A percentile compares a stretch with the other conserved stretches of the same genome.
Evolutionary conservation across 306 rosid species (phyloP).

Genomic region (Alnus glutinosa): DNA sequence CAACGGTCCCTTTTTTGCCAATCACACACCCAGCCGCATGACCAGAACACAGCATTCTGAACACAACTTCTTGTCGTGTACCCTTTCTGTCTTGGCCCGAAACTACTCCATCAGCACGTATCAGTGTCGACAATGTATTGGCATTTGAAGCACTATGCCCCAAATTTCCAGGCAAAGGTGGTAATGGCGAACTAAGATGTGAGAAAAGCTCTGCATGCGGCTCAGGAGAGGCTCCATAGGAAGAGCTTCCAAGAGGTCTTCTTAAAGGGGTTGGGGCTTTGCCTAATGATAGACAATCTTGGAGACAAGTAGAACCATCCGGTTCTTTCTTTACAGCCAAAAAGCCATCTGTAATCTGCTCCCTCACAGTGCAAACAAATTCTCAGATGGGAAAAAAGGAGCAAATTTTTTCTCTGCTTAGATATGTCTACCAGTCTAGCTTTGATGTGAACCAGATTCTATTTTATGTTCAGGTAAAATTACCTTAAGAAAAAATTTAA

Average conservation of each 20-base stretch:
- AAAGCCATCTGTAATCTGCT: constrained; percentile 47
- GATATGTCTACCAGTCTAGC: not conserved
- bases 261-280: constrained; percentile 27
- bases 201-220: constrained; percentile 38
- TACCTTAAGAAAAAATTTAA: not conserved
- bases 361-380: constrained; percentile 26
- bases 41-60: constrained; percentile 60
- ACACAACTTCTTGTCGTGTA: constrained; percentile 40
- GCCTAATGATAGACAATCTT: constrained; percentile 45
- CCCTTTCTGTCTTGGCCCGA: constrained; percentile 28
- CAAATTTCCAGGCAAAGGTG: constrained; percentile 37
- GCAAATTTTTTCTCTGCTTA: not conserved
- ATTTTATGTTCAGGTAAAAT: not conserved
- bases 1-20: constrained; percentile 55
- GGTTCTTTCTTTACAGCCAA: constrained; percentile 57
- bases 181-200: constrained; percentile 39
- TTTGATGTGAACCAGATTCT: not conserved
- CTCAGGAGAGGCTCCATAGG: constrained; percentile 30
- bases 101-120: constrained; percentile 17
- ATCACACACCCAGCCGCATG: constrained; percentile 62
- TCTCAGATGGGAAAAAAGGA: constrained; percentile 22
- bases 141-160: constrained; percentile 21
- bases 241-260: constrained; percentile 23
- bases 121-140: constrained; percentile 10
- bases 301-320: constrained; percentile 52